Evolutionary conservation across 2,329 filamentous ascomycete genomes (phyloP), one percentile per base, ranked within the genome.

Genomic region (Venturia nashicola): DNA sequence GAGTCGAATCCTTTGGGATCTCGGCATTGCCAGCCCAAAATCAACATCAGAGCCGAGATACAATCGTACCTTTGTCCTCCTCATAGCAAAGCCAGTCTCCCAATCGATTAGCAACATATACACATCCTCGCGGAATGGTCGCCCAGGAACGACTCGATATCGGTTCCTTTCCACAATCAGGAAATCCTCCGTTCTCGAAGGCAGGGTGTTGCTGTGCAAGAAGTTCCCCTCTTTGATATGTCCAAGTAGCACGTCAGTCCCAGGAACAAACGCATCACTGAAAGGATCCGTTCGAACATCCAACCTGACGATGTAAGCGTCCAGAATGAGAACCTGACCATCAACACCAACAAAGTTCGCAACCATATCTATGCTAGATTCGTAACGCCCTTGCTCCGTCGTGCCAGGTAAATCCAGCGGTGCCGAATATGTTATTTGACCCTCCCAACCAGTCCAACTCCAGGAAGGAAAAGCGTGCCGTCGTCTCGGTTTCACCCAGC

Each of bases 401-500:
- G 40, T 39, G 27, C 12, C 27, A 1, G 59, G 36, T n/a, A 46
- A 32, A 44, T 61, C 59, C 9, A 61, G 20, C 20, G 46, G 51
- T 1, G 51, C 27, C 14, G 51, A 57, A 36, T 63, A 63, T 16
- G 48, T 42, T 32, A 61, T 34, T 23, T 48, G 62, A 34, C 62
- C 62, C 59, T 57, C 51, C 62, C 62, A 63, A 16, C 62, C 62
- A 14, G 46, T 34, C 62, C 62, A 63, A 32, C 34, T 42, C 62
- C 62, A 63, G 18, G 48, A 42, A 8, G 62, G 62, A 27, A 63
- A 63, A 16, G n/a, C 23, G 5, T 9, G 16, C n/a, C 62, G 62
- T 40, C 62, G 42, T 48, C 43, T 40, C 16, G 51, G 62, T 23
- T 57, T 57, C 6, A 36, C 51, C 51, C 51, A 57, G 14, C 36